These are phyloP conservation scores for Exophiala calicioides DNA, from an alignment of 2,329 filamentous ascomycete genomes.

Conservation along the genomic window DNA sequence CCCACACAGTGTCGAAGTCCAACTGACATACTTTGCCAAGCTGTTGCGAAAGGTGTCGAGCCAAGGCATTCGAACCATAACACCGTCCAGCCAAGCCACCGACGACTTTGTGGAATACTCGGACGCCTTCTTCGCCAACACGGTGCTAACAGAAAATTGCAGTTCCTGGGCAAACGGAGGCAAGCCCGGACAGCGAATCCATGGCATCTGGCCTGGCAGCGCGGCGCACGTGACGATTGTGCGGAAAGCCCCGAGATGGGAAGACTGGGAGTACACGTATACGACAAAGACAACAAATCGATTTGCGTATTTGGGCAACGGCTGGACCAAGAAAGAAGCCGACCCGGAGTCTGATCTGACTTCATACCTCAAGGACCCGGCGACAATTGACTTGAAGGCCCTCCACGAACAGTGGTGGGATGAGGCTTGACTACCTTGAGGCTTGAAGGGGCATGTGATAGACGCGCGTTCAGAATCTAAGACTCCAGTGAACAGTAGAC, in stretches of 20 bases:
- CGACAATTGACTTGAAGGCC: constrained; percentile 18
- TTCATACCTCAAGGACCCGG: constrained; percentile 19
- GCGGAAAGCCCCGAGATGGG: constrained; percentile 25
- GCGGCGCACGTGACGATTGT: constrained; percentile 25
- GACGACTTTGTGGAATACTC: constrained; percentile 65
- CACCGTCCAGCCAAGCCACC: constrained; percentile 58
- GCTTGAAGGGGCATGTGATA: no score
- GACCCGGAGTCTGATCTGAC: constrained; percentile 22
- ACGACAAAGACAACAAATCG: constrained; percentile 16
- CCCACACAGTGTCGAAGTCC: constrained; percentile 66
- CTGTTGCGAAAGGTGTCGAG: constrained; percentile 65
- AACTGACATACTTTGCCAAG: constrained; percentile 66
- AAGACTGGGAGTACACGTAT: constrained; percentile 28
- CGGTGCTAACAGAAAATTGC: constrained; percentile 42
- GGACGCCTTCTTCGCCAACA: constrained; percentile 57
- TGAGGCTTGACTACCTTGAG: no score
- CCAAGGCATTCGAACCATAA: constrained; percentile 66
- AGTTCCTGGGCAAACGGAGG: constrained; percentile 28
- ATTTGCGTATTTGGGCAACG: constrained; percentile 25
- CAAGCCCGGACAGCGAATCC: constrained; percentile 19
- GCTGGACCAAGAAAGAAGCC: constrained; percentile 23
- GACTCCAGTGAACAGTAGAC: no score
- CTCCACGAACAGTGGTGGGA: constrained; percentile 28
- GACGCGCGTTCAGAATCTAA: no score
- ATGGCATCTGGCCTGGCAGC: constrained; percentile 27